A percentile compares a stretch with the other conserved stretches of the same genome.
These are phyloP conservation scores for Arachnomyces sp. DNA, from an alignment of 2,329 filamentous ascomycete species.

Conservation along the genomic window DNA sequence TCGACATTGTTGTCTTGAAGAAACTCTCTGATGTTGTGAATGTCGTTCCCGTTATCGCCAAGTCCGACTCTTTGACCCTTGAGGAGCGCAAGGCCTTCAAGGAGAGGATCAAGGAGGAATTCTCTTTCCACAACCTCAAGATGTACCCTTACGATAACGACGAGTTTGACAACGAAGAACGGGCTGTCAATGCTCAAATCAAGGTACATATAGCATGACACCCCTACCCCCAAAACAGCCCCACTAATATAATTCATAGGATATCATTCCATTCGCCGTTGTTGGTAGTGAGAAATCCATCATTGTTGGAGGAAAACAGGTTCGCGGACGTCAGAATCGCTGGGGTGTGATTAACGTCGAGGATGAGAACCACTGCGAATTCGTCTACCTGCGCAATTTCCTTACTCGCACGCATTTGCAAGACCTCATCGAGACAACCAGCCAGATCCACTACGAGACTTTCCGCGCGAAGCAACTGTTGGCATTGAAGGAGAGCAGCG, in stretches of 20 bases:
- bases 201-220: slow-evolving; percentile 59
- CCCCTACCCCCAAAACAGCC: slow-evolving; percentile 16
- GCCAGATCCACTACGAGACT: slow-evolving; percentile 99
- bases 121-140: slow-evolving; percentile 98
- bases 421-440: slow-evolving; percentile 97
- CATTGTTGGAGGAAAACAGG: slow-evolving; percentile 93
- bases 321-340: slow-evolving; percentile 94
- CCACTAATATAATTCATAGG: slow-evolving; percentile 43
- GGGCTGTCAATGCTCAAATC: slow-evolving; percentile 85
- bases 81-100: slow-evolving; percentile 97
- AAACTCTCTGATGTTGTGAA: slow-evolving; percentile 99
- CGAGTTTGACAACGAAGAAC: slow-evolving; percentile 95
- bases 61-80: slow-evolving; percentile 89
- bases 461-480: slow-evolving; percentile 99
- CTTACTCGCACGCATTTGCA: slow-evolving; percentile 95
- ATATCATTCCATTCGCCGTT: slow-evolving; percentile 92
- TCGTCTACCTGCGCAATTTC: slow-evolving; percentile 97
- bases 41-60: slow-evolving; percentile 96
- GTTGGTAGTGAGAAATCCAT: slow-evolving; percentile 98
- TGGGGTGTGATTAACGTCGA: slow-evolving; percentile 99
- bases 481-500: slow-evolving; percentile 95
- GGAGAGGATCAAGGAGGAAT: slow-evolving; percentile 99
- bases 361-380: slow-evolving; percentile 99
- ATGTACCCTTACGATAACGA: slow-evolving; percentile 99
- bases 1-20: slow-evolving; percentile 98